These are phyloP conservation scores for Phytophthora idaei DNA, from an alignment of 352 stramenopile species.

Conservation along the genomic window DNA sequence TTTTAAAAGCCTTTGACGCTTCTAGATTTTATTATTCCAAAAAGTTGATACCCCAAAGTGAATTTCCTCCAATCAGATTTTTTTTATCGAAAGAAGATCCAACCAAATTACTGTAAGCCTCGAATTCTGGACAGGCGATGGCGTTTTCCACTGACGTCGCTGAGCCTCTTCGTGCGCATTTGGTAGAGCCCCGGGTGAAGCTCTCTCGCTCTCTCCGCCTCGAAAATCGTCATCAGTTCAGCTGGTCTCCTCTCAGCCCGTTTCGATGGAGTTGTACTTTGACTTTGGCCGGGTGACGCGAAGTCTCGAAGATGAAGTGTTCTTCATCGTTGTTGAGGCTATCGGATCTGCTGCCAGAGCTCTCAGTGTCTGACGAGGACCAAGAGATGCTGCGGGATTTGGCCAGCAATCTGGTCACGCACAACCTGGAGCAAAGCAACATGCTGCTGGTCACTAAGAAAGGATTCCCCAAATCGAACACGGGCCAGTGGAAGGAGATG, in stretches of 20 bases:
- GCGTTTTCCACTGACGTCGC: constrained; percentile 3
- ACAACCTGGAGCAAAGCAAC: constrained; percentile 40
- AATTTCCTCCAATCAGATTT: constrained; percentile 6
- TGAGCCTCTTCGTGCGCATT: not conserved
- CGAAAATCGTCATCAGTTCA: not conserved
- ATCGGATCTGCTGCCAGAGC: constrained; percentile 9
- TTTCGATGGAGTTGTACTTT: constrained; percentile 9
- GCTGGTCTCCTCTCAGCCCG: not conserved
- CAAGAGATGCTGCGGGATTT: constrained; percentile 27
- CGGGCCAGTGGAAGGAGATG: constrained; percentile 38
- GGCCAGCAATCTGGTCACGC: constrained; percentile 26
- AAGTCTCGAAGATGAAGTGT: constrained; percentile 5
- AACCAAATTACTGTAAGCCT: not conserved
- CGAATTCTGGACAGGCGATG: constrained; percentile 13
- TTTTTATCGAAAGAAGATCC: constrained; percentile 7
- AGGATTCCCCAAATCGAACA: constrained; percentile 21
- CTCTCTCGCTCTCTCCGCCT: not conserved
- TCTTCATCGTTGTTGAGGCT: constrained; percentile 2
- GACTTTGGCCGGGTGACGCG: not conserved
- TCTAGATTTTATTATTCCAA: not conserved
- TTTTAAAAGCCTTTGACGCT: too few relatives aligned
- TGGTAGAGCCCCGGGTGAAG: not conserved
- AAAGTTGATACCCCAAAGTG: not conserved
- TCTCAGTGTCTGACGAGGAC: constrained; percentile 22
- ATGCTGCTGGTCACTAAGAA: constrained; percentile 38